Conservation (phyloP, 2,329 filamentous ascomycete genomes). For the Fusarium transvaalense region DNA sequence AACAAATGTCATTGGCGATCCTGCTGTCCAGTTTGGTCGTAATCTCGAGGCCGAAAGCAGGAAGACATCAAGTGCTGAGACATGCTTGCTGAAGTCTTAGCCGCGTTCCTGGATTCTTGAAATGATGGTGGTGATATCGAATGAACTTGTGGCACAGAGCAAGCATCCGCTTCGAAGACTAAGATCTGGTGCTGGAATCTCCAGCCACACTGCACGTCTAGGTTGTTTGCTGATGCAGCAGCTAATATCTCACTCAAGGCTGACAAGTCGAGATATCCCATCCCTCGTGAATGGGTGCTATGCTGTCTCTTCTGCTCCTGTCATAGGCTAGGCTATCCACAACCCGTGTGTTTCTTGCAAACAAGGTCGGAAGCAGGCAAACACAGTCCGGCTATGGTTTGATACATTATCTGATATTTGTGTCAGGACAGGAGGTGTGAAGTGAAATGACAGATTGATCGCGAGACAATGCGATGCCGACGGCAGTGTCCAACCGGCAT, state of each 20-base stretch:
- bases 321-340: slow-evolving; percentile 14
- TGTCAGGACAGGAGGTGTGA: slow-evolving; percentile 4
- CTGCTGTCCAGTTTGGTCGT: slow-evolving; percentile 9
- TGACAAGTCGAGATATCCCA: slow-evolving; percentile 20
- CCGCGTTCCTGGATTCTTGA: slow-evolving; percentile 27
- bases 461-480: slow-evolving; percentile 40
- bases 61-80: slow-evolving; percentile 31
- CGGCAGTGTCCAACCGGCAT: slow-evolving; percentile 45
- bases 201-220: slow-evolving; percentile 32
- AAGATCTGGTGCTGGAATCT: slow-evolving; percentile 16
- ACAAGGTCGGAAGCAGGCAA: slow-evolving; percentile 9
- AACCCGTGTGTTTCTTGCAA: slow-evolving; percentile 18
- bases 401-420: slow-evolving; percentile 13
- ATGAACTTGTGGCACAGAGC: neutral
- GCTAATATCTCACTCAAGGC: slow-evolving; percentile 5
- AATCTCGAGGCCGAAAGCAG: slow-evolving; percentile 33
- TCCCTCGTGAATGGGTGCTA: slow-evolving; percentile 12
- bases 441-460: slow-evolving; percentile 27
- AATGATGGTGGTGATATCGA: slow-evolving; percentile 17
- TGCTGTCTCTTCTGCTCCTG: slow-evolving; percentile 10
- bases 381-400: slow-evolving; percentile 4
- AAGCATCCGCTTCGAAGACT: slow-evolving; percentile 18
- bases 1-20: slow-evolving; percentile 11
- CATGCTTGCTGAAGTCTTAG: slow-evolving; percentile 22
- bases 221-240: slow-evolving; percentile 16